phyloP scores from a whole-genome alignment of 768 basidiomycete species.

The Boletellus ananiceps region DNA sequence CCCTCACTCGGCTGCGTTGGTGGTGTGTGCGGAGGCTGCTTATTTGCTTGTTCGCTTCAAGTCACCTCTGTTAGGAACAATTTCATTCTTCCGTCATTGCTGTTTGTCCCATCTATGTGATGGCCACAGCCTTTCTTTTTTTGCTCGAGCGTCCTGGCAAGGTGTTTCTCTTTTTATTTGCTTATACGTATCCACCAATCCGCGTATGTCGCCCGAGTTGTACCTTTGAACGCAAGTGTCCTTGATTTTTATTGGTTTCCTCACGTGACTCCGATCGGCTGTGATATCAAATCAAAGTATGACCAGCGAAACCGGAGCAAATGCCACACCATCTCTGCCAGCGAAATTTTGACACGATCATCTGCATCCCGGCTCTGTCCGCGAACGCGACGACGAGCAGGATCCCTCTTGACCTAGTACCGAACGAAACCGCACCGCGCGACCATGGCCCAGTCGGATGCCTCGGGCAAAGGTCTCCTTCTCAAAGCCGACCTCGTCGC shows the following conservation, averaged over 20 bases:
- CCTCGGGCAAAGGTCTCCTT: constrained; percentile 62
- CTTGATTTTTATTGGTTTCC: background rate
- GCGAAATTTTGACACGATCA: background rate
- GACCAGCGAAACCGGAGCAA: background rate
- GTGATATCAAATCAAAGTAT: background rate
- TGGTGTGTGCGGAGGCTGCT: background rate
- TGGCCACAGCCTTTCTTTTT: too few relatives aligned
- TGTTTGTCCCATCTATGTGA: too few relatives aligned
- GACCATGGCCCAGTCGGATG: constrained; percentile 24
- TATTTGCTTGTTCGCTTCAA: too few relatives aligned
- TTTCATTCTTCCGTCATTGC: too few relatives aligned
- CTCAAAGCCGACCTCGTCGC: constrained; percentile 79
- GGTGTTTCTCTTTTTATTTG: too few relatives aligned
- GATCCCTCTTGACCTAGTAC: too few relatives aligned
- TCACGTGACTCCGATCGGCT: constrained; percentile 1
- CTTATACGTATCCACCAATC: too few relatives aligned
- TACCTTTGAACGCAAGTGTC: too few relatives aligned
- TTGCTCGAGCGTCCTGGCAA: too few relatives aligned
- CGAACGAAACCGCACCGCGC: background rate
- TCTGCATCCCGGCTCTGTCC: constrained; percentile 3
- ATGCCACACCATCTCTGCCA: background rate
- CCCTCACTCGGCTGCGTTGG: background rate
- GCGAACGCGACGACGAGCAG: background rate
- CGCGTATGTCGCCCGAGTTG: too few relatives aligned
- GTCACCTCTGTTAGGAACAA: too few relatives aligned